These are phyloP conservation scores for Alternaria sp. DNA, from an alignment of 2,329 filamentous ascomycete species.

Conservation along the genomic window DNA sequence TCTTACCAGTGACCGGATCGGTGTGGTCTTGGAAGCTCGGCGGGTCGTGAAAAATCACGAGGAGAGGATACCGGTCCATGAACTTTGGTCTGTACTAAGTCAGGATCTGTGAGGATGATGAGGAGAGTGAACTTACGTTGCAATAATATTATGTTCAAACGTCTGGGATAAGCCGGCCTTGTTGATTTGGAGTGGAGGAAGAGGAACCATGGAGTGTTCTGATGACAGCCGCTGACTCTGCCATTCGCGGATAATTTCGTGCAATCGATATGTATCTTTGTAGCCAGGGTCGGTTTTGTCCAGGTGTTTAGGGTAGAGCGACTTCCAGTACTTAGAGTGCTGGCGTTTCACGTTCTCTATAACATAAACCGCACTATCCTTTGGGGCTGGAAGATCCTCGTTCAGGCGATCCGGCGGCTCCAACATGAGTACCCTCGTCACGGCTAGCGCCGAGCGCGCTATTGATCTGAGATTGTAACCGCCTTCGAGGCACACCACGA, in stretches of 20 bases:
- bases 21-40: conserved; percentile 52
- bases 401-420: conserved; percentile 76
- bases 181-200: conserved; percentile 77
- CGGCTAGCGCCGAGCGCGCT: conserved; percentile 87
- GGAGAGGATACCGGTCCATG: conserved; percentile 68
- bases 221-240: conserved; percentile 75
- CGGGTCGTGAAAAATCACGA: conserved; percentile 92
- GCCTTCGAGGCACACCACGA: conserved; percentile 92
- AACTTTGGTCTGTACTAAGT: conserved; percentile 64
- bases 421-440: conserved; percentile 92
- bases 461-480: conserved; percentile 95
- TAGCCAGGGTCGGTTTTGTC: conserved; percentile 37
- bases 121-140: conserved; percentile 61
- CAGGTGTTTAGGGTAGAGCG: conserved; percentile 73
- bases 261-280: conserved; percentile 62
- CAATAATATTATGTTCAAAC: conserved; percentile 85
- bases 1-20: conserved; percentile 65
- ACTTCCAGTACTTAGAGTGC: conserved; percentile 80
- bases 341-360: conserved; percentile 64
- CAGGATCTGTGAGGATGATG: not conserved
- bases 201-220: conserved; percentile 76
- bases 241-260: conserved; percentile 79
- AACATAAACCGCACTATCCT: conserved; percentile 59
- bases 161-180: conserved; percentile 74
- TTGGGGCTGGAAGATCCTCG: conserved; percentile 54